These are phyloP conservation scores for Aspergillus puulaauensis DNA, from an alignment of 2,329 filamentous ascomycete species.

Conservation along the genomic window DNA sequence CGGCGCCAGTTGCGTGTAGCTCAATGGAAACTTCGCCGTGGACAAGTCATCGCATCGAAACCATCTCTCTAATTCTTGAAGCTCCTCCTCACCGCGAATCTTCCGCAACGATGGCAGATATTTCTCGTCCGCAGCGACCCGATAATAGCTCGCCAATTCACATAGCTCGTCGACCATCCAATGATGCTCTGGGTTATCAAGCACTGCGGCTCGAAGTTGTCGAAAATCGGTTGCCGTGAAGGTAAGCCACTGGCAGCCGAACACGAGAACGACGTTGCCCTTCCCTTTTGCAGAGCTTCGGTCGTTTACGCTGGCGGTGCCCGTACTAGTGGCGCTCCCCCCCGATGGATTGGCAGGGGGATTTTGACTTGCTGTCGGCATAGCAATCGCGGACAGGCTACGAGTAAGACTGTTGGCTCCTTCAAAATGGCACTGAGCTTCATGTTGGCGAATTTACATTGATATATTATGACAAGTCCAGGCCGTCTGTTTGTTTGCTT, in stretches of 20 bases:
- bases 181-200: constrained; percentile 10
- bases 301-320: background rate
- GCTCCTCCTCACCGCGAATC: constrained; percentile 3
- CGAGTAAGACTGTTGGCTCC: background rate
- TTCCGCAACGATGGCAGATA: constrained; percentile 8
- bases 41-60: constrained; percentile 10
- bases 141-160: constrained; percentile 16
- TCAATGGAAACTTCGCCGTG: constrained; percentile 13
- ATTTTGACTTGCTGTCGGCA: background rate
- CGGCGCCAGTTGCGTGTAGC: constrained; percentile 19
- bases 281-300: background rate
- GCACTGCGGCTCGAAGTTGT: constrained; percentile 10
- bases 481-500: background rate
- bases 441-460: background rate
- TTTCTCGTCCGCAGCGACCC: background rate
- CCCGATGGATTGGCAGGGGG: background rate
- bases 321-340: background rate
- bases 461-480: background rate
- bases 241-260: constrained; percentile 20
- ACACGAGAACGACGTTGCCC: constrained; percentile 13
- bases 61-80: constrained; percentile 12
- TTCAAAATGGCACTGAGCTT: background rate
- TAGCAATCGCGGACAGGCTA: background rate
- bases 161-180: constrained; percentile 17
- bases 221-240: constrained; percentile 15